Conservation (phyloP, 805 yeast genomes). For the Candida ascalaphidarum region DNA sequence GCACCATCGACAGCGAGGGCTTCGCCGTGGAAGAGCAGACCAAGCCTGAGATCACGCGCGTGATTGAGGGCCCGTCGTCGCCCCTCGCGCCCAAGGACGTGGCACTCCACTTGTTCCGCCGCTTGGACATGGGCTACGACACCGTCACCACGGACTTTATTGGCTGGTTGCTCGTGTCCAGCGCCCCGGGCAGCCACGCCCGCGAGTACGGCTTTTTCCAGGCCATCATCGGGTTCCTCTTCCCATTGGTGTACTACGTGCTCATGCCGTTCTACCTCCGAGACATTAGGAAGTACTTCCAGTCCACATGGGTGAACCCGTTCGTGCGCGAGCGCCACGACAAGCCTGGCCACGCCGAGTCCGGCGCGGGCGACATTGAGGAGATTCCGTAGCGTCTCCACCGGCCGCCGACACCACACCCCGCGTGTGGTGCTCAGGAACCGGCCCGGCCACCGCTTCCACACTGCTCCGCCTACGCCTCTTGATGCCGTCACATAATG, state of each 20-base stretch:
- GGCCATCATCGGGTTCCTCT: conserved; percentile 23
- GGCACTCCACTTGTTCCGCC: conserved; percentile 48
- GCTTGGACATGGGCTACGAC: conserved; percentile 57
- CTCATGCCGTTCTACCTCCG: conserved; percentile 40
- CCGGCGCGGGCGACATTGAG: too few relatives aligned
- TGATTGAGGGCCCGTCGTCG: conserved; percentile 76
- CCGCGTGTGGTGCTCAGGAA: too few relatives aligned
- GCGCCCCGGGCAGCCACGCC: conserved; percentile 65
- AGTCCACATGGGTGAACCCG: too few relatives aligned
- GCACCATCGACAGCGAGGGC: conserved; percentile 88
- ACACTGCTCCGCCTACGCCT: too few relatives aligned
- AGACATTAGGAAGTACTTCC: conserved; percentile 45
- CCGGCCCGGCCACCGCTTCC: too few relatives aligned
- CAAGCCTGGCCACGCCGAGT: too few relatives aligned
- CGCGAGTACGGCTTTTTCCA: conserved; percentile 47
- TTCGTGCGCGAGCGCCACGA: too few relatives aligned
- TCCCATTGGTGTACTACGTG: conserved; percentile 44
- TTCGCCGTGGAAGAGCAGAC: conserved; percentile 70
- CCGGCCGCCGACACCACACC: too few relatives aligned
- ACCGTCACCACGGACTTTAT: conserved; percentile 74
- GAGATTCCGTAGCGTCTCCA: too few relatives aligned
- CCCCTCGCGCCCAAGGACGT: conserved; percentile 64
- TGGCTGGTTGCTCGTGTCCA: conserved; percentile 71
- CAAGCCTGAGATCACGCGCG: conserved; percentile 76
- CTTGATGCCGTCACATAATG: too few relatives aligned